Evolutionary conservation across 768 basidiomycete genomes (phyloP).

Genomic region (Phanerochaete carnosa): DNA sequence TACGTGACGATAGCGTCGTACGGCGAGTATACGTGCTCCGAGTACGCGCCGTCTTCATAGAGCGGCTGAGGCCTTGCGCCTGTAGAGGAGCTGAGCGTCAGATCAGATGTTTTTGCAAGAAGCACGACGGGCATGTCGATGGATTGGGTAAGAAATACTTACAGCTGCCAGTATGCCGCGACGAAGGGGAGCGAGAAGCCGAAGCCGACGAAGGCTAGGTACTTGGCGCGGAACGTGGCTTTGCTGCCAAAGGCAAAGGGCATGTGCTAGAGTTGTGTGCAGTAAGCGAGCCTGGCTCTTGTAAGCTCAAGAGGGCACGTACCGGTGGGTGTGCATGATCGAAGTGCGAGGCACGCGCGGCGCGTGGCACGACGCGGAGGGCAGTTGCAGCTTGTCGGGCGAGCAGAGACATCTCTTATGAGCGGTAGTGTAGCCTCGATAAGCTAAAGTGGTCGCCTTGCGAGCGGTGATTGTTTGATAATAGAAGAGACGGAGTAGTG

Average conservation of each 20-base stretch:
- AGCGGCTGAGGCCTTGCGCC: constrained; percentile 5
- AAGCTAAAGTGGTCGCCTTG: not conserved
- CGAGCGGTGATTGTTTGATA: not conserved
- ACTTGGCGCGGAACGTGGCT: constrained; percentile 7
- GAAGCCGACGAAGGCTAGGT: constrained; percentile 3
- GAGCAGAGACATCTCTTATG: constrained; percentile 1
- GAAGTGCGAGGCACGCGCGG: not conserved
- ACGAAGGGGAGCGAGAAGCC: constrained; percentile 11
- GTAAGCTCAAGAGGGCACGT: not conserved
- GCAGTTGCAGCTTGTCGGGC: not conserved
- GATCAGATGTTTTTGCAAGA: not conserved
- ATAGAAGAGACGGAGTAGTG: not conserved
- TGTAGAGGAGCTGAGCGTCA: constrained; percentile 1
- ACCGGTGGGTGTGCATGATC: not conserved
- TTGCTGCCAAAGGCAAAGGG: constrained; percentile 6
- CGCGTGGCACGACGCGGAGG: constrained; percentile 2
- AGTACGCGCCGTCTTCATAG: not conserved
- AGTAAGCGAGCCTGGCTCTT: not conserved
- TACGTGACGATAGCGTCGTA: constrained; percentile 9
- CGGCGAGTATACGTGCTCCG: not conserved
- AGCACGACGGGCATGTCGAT: not conserved
- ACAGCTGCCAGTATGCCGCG: constrained; percentile 13
- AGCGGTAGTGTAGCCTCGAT: not conserved
- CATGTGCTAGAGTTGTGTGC: constrained; percentile 4
- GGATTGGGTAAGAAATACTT: not conserved